Conservation (phyloP, 1,284 basidiomycete genomes). For the Rhizoctonia solani region DNA sequence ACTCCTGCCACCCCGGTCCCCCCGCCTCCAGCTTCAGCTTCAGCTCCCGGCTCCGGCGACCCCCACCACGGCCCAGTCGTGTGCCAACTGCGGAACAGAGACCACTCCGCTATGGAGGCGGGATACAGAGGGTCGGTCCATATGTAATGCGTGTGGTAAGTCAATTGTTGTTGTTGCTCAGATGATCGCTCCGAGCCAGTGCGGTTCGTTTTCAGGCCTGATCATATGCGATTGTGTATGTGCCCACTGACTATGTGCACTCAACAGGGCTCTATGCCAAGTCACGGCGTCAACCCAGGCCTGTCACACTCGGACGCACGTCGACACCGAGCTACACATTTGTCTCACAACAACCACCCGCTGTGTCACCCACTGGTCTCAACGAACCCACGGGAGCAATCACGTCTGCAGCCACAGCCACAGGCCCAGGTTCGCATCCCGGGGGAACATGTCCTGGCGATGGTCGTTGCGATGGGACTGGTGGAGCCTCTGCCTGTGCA, state of each 20-base stretch:
- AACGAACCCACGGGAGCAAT: slow-evolving; percentile 32
- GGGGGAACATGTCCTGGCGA: slow-evolving; percentile 91
- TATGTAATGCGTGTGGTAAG: slow-evolving; percentile 89
- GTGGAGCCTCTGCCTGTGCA: slow-evolving; percentile 85
- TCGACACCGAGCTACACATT: slow-evolving; percentile 46
- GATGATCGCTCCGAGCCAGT: slow-evolving; percentile 33
- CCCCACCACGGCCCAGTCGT: slow-evolving; percentile 26
- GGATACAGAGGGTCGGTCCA: slow-evolving; percentile 74
- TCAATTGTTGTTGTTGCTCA: slow-evolving; percentile 41
- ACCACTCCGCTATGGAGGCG: slow-evolving; percentile 82
- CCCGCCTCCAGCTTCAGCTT: neutral
- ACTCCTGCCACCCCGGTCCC: neutral
- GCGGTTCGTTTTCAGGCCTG: slow-evolving; percentile 41
- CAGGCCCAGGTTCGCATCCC: slow-evolving; percentile 43
- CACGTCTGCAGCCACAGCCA: slow-evolving; percentile 1
- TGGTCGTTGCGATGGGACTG: slow-evolving; percentile 92
- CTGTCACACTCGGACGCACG: slow-evolving; percentile 53
- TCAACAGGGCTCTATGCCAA: slow-evolving; percentile 69
- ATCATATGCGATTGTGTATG: neutral
- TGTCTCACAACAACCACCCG: slow-evolving; percentile 43
- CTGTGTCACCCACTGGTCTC: slow-evolving; percentile 33
- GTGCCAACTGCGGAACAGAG: slow-evolving; percentile 58
- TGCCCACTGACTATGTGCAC: slow-evolving; percentile 36
- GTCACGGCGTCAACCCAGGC: slow-evolving; percentile 63
- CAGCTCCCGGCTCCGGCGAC: neutral